These are phyloP conservation scores for Grammothele lineata DNA, from an alignment of 768 basidiomycete genomes.

Conservation along the genomic window DNA sequence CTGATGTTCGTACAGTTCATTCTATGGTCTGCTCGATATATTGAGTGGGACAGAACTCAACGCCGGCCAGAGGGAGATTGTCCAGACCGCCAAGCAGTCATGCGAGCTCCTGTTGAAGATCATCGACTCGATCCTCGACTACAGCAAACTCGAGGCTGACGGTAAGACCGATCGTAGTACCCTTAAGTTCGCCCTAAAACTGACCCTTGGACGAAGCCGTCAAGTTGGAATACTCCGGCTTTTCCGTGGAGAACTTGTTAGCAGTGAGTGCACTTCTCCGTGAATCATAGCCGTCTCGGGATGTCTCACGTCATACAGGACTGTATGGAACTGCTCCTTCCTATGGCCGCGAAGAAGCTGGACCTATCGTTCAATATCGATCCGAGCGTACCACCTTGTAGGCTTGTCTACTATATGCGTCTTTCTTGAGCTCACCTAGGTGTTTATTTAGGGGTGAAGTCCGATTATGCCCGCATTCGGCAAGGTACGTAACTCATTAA, in stretches of 20 bases:
- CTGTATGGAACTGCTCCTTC: constrained; percentile 71
- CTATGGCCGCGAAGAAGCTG: constrained; percentile 71
- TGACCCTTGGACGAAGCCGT: too few species aligned
- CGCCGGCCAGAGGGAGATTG: constrained; percentile 65
- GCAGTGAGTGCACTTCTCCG: constrained; percentile 40
- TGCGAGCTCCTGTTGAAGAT: constrained; percentile 77
- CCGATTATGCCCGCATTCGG: constrained; percentile 70
- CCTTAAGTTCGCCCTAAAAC: too few species aligned
- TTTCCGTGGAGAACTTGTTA: constrained; percentile 66
- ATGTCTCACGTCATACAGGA: constrained; percentile 38
- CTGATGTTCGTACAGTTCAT: constrained; percentile 43
- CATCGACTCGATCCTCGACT: constrained; percentile 76
- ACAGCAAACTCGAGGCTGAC: constrained; percentile 76
- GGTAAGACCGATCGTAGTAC: too few species aligned
- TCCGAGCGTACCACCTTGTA: constrained; percentile 60
- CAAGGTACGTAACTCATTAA: constrained; percentile 43
- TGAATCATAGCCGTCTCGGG: too few species aligned
- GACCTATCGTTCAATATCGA: constrained; percentile 73
- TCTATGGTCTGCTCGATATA: constrained; percentile 74
- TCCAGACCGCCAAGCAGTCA: constrained; percentile 75
- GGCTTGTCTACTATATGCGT: constrained; percentile 15
- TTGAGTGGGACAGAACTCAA: constrained; percentile 68
- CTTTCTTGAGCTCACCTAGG: background rate
- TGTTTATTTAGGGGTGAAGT: constrained; percentile 51
- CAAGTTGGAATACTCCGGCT: constrained; percentile 64